phyloP scores from a whole-genome alignment of 306 rosid species.

The Datisca glomerata region DNA sequence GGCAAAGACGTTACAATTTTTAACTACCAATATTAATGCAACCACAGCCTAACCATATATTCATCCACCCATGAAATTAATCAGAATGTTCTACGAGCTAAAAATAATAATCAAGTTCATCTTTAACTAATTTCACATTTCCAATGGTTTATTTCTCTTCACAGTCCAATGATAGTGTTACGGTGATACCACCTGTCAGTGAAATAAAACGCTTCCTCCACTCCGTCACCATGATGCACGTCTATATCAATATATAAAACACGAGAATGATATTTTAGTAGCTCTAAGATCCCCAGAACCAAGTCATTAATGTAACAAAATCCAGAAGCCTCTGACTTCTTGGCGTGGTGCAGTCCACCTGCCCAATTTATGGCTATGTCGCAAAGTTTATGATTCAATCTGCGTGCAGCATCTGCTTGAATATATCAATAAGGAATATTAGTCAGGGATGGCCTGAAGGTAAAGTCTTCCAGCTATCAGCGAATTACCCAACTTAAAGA shows the following conservation, averaged over 20 bases:
- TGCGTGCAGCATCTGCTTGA: constrained; percentile 81
- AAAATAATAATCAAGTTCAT: too few relatives aligned
- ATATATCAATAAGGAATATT: constrained; percentile 6
- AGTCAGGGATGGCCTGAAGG: constrained; percentile 11
- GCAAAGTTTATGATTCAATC: constrained; percentile 80
- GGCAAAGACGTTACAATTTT: too few relatives aligned
- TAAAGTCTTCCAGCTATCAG: too few relatives aligned
- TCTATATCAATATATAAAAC: constrained; percentile 93
- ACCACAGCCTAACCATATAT: too few relatives aligned
- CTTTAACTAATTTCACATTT: too few relatives aligned
- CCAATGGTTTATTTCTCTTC: too few relatives aligned
- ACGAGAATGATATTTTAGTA: constrained; percentile 88
- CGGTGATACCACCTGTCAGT: constrained; percentile 75
- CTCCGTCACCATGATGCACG: constrained; percentile 99
- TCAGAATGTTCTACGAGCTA: too few relatives aligned
- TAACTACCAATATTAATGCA: too few relatives aligned
- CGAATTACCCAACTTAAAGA: constrained; percentile 5
- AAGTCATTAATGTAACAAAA: constrained; percentile 98
- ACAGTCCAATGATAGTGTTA: too few relatives aligned
- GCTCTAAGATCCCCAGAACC: constrained; percentile 94
- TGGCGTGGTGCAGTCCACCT: constrained; percentile 97
- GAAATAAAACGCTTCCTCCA: constrained; percentile 95
- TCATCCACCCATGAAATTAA: too few relatives aligned
- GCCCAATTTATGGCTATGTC: constrained; percentile 99
- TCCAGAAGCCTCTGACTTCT: constrained; percentile 98